These are phyloP conservation scores for Blyttiomyces sp. DNA, from an alignment of 371 early-diverging fungal genomes.

Conservation along the genomic window DNA sequence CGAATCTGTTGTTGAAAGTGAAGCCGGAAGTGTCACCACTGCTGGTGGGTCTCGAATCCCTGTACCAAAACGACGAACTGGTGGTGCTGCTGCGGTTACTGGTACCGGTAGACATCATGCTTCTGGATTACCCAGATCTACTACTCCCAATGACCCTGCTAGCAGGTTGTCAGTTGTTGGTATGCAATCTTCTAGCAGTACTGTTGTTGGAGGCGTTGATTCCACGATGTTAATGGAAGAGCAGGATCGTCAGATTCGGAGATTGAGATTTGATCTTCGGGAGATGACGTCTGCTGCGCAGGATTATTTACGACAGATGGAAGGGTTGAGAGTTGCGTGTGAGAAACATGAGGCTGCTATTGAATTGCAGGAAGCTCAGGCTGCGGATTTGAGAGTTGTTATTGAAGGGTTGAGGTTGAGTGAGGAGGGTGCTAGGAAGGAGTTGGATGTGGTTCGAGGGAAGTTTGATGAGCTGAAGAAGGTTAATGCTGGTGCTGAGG, in stretches of 20 bases:
- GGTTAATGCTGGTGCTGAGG: conserved; percentile 25
- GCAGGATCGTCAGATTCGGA: conserved; percentile 16
- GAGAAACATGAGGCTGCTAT: conserved; percentile 9
- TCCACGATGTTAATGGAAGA: no score
- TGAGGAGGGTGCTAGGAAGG: background rate
- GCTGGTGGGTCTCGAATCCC: conserved; percentile 1
- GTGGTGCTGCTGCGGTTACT: background rate
- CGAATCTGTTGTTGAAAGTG: background rate
- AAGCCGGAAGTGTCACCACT: background rate
- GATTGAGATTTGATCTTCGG: conserved; percentile 24
- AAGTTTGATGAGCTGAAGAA: conserved; percentile 3
- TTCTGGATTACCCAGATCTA: background rate
- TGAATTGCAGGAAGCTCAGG: conserved; percentile 4
- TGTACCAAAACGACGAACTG: background rate
- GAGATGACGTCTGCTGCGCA: conserved; percentile 29
- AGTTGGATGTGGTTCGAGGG: background rate
- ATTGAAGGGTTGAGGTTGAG: background rate
- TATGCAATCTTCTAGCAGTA: background rate
- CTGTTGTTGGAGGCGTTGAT: no score
- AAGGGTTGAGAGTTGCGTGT: background rate
- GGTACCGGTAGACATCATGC: background rate
- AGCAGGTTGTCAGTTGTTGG: background rate
- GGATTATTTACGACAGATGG: conserved; percentile 17
- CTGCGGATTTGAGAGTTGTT: conserved; percentile 7
- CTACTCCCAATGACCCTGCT: background rate